Base-by-base conservation (phyloP, 2,329 filamentous ascomycete genomes). In the Aphanoascus verrucosus region DNA sequence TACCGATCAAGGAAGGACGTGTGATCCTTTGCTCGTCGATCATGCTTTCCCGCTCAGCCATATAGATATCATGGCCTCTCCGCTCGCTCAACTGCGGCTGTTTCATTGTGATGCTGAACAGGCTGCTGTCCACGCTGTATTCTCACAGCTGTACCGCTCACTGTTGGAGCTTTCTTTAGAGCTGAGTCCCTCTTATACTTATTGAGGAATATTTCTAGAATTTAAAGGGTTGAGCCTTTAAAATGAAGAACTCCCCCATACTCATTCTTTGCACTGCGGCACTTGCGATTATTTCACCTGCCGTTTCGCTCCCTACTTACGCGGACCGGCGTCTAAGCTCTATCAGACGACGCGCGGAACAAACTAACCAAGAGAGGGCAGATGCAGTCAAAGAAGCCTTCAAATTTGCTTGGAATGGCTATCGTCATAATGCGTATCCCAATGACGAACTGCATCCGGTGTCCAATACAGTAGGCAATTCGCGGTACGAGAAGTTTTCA, bases 401-500 rank as follows among this genome's bases (percentile, higher is more conserved):
- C 62, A 74, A 78, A 54, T 77, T 77, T 61, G 83, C 85, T 1
- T 90, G 85, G 84, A 69, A 82, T 55, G 85, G 83, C 1, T 91
- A 91, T 65, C 78, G 80, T 62, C 71, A 80, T 68, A 81, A 86
- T 68, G 86, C 86, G 0, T 90, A 86, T 57, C 85, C 85, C 0
- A 80, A 87, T 60, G 88, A 94, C 65, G 86, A 88, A 43, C 72
- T 94, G 8, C 75, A 74, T 57, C 87, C 88, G 0, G 74, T 86
- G 12, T 78, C 76, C 40, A 86, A 88, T 59, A 69, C 68, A 0
- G 84, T 71, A 56, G 74, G 74, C 19, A 82, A 94, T 66, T 85
- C 86, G 52, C 78, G 85, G 86, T 88, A 71, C 59, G 72, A 43
- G n/a, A 12, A 7, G 42, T 23, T 14, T 2, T 9, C 8, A 4